Base-by-base conservation (phyloP, 1,284 basidiomycete genomes). In the Xerocomus cyaneibrunnescens region DNA sequence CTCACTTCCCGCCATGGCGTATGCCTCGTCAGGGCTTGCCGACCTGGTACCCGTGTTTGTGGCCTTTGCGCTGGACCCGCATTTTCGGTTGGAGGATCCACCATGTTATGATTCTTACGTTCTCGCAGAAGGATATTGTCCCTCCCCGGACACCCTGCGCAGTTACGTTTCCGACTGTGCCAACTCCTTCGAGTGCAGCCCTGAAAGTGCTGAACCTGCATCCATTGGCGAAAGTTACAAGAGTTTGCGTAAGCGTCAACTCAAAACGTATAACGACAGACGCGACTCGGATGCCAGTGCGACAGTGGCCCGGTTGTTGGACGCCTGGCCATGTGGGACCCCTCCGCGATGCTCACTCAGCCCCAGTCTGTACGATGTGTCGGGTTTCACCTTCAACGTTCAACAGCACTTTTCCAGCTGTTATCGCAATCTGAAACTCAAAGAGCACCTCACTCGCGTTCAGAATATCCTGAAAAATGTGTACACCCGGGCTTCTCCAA, bases 1-100 rank as follows among this genome's bases (percentile, higher is more conserved):
- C 53, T 65, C 65, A 7, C 61, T 72, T 2, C 55, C 70, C 8
- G 62, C 66, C 1, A 60, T 73, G 55, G 62, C 54, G 21, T 76
- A 72, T 51, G 50, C 51, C 1, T 62, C 57, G 3, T 13, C 51
- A 0, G 5, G 51, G 0, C 34, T 54, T 4, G 2, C 22, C 5
- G 47, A 52, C 5, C 54, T 69, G 17, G 57, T 72, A 8, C 60
- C 61, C 0, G 54, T 59, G 3, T 52, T 76, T 4, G 43, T 74
- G 5, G 61, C 71, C 2, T 67, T 76, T 50, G 69, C 67, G 0
- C 46, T 21, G 2, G 34, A 42, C 17, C 21, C 50, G 0, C 40
- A 47, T 8, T 68, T 70, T n/a, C 1, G 16, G 35, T 13, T 4
- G 2, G 55, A 56, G 12, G 35, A 54, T 12, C 57, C 57, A 21